phyloP scores from a whole-genome alignment of 306 rosid species.

The Betula pendula region DNA sequence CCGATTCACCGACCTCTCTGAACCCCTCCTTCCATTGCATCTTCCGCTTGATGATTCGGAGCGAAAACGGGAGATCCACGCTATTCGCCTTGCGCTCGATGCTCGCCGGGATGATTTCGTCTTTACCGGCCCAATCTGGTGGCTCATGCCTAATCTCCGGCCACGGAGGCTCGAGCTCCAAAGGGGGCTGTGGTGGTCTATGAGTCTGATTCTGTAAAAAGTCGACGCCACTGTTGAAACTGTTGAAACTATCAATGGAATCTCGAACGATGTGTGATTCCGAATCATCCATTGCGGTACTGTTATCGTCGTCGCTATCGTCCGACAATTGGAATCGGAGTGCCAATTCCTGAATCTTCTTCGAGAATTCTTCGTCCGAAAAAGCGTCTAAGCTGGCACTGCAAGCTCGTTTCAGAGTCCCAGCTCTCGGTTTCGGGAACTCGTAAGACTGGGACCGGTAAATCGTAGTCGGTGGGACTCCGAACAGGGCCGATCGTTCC shows the following conservation, averaged over 20 bases:
- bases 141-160: slow-evolving; percentile 31
- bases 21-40: slow-evolving; percentile 66
- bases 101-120: slow-evolving; percentile 52
- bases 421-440: slow-evolving; percentile 9
- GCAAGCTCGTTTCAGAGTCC: slow-evolving; percentile 44
- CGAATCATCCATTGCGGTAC: slow-evolving; percentile 28
- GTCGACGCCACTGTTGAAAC: background rate
- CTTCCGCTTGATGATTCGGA: slow-evolving; percentile 78
- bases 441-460: slow-evolving; percentile 47
- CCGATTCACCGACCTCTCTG: slow-evolving; percentile 66
- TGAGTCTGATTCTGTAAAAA: slow-evolving; percentile 11
- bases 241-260: background rate
- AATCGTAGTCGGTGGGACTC: slow-evolving; percentile 33
- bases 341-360: slow-evolving; percentile 69
- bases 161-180: slow-evolving; percentile 55
- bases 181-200: background rate
- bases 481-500: slow-evolving; percentile 47
- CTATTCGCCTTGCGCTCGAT: slow-evolving; percentile 85
- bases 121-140: slow-evolving; percentile 47
- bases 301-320: slow-evolving; percentile 7
- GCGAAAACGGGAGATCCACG: slow-evolving; percentile 78
- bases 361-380: slow-evolving; percentile 80
- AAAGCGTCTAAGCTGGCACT: slow-evolving; percentile 62
- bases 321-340: slow-evolving; percentile 55
- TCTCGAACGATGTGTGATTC: slow-evolving; percentile 21